Percentiles rank a stretch among this genome's conserved stretches.
These are phyloP conservation scores for Lasiosphaeriaceae sp. DNA, from an alignment of 495 filamentous ascomycete species.

Conservation along the genomic window DNA sequence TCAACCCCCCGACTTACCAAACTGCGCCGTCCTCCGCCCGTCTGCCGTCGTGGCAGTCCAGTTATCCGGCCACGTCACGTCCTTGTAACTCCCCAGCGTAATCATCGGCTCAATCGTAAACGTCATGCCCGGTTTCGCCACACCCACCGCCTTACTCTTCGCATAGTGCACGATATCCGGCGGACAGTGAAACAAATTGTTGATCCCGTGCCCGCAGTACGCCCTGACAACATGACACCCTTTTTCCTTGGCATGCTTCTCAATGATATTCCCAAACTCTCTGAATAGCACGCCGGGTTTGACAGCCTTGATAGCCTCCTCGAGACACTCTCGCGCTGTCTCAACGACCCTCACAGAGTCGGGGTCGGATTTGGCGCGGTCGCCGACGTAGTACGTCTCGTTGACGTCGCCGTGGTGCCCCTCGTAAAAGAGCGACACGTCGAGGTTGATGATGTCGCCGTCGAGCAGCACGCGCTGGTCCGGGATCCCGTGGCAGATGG, in stretches of 20 bases:
- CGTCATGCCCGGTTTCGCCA: background rate
- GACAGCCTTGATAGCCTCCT: background rate
- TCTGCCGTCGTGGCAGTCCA: background rate
- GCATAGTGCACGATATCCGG: background rate
- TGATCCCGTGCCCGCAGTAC: slow-evolving; percentile 1
- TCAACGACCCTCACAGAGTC: background rate
- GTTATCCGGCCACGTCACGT: background rate
- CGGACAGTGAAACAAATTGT: background rate
- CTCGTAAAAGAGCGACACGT: background rate
- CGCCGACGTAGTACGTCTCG: background rate
- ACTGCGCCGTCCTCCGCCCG: background rate
- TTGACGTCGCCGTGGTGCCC: background rate
- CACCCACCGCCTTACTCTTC: background rate
- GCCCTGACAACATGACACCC: background rate
- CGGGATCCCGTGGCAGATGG: background rate
- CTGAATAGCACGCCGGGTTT: background rate
- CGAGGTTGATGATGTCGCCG: background rate
- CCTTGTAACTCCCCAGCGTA: background rate
- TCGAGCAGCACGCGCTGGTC: background rate
- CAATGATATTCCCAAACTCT: background rate
- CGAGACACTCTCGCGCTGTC: background rate
- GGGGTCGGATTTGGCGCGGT: background rate
- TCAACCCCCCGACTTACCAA: slow-evolving; percentile 3
- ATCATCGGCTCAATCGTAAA: slow-evolving; percentile 2
- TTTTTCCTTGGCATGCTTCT: background rate